Evolutionary conservation across 148 eudicot genomes (phyloP).

Genomic region (Oxyria digyna): DNA sequence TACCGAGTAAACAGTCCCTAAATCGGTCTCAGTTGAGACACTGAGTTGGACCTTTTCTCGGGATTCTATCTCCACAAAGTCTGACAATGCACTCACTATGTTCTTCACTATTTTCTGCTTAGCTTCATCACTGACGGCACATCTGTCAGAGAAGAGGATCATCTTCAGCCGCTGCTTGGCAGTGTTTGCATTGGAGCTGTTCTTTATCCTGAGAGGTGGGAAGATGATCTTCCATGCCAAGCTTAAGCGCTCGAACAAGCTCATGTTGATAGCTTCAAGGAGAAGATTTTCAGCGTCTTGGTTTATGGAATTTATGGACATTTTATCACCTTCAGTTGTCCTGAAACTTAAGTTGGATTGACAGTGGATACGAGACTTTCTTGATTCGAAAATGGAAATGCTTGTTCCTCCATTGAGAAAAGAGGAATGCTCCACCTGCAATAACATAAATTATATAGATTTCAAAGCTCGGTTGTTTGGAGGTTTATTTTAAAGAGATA

Average conservation of each 20-base stretch:
- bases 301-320: conserved; percentile 37
- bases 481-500: too few species aligned
- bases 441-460: background rate
- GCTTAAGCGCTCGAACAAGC: conserved; percentile 73
- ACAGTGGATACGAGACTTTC: conserved; percentile 37
- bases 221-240: conserved; percentile 92
- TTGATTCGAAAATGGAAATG: conserved; percentile 21
- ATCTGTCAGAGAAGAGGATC: conserved; percentile 93
- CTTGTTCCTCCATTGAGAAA: conserved; percentile 31
- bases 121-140: conserved; percentile 95
- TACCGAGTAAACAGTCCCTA: conserved; percentile 90
- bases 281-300: conserved; percentile 69
- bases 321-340: conserved; percentile 30
- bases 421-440: conserved; percentile 41
- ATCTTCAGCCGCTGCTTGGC: conserved; percentile 92
- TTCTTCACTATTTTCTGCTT: conserved; percentile 81
- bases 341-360: conserved; percentile 46
- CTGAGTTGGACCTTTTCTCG: conserved; percentile 80
- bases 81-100: conserved; percentile 65
- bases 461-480: too few species aligned
- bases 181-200: conserved; percentile 61
- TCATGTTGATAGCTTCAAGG: conserved; percentile 61
- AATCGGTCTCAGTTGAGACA: conserved; percentile 63
- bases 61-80: conserved; percentile 89
- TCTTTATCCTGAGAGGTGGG: conserved; percentile 34